Conservation (phyloP, 192 early-diverging fungal genomes). For the Gonapodya prolifera region DNA sequence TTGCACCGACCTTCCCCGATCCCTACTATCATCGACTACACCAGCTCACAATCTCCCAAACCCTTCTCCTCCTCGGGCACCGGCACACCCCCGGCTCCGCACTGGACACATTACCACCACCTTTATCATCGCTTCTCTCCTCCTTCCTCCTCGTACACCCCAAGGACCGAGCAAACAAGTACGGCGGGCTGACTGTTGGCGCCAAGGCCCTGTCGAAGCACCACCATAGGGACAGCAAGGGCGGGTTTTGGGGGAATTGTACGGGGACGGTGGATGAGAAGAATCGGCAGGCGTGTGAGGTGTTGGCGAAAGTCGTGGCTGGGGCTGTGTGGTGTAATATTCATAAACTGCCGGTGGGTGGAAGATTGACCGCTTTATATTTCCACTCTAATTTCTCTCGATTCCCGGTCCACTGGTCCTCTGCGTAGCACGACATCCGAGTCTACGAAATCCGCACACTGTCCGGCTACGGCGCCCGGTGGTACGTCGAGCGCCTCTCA, state of each 20-base stretch:
- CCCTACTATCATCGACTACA: too few relatives aligned
- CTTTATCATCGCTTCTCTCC: slow-evolving; percentile 6
- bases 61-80: slow-evolving; percentile 10
- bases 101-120: slow-evolving; percentile 13
- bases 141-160: slow-evolving; percentile 11
- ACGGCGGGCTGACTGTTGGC: slow-evolving; percentile 14
- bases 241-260: slow-evolving; percentile 13
- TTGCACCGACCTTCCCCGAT: too few relatives aligned
- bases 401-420: neutral
- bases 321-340: slow-evolving; percentile 14
- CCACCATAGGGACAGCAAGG: slow-evolving; percentile 11
- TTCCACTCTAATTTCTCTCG: too few relatives aligned
- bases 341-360: slow-evolving; percentile 7
- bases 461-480: slow-evolving; percentile 11
- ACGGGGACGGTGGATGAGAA: slow-evolving; percentile 11
- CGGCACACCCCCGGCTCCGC: slow-evolving; percentile 11
- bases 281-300: neutral
- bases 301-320: slow-evolving; percentile 8
- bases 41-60: neutral
- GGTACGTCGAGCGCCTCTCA: slow-evolving; percentile 5
- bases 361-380: too few relatives aligned
- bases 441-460: slow-evolving; percentile 11
- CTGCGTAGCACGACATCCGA: slow-evolving; percentile 10
- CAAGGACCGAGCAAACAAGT: neutral
- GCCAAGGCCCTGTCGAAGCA: slow-evolving; percentile 17